A percentile compares a stretch with the other conserved stretches of the same genome.
Conservation (phyloP, 306 rosid species). For the Quercus cerris region DNA sequence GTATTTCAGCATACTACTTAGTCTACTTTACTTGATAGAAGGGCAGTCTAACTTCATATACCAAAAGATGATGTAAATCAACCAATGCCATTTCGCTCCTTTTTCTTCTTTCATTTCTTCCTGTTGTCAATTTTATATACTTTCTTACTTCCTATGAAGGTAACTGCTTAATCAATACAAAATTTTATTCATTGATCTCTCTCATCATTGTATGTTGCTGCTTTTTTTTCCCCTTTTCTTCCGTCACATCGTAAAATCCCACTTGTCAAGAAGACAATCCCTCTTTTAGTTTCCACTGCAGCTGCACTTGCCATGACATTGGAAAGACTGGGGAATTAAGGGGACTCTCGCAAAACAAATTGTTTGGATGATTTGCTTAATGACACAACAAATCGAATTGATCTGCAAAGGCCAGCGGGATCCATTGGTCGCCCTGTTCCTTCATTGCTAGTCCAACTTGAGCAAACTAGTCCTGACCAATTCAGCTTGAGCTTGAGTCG, state of each 20-base stretch:
- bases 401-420: background rate
- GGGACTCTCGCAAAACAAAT: background rate
- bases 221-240: background rate
- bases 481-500: background rate
- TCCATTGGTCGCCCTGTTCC: background rate
- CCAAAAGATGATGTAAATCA: background rate
- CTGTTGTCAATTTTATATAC: background rate
- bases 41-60: background rate
- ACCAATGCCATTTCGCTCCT: background rate
- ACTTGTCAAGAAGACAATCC: background rate
- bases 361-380: background rate
- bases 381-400: background rate
- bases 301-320: background rate
- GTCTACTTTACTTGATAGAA: background rate
- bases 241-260: background rate
- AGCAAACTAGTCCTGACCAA: too few relatives aligned
- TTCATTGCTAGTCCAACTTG: background rate
- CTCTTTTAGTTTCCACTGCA: background rate
- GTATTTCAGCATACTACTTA: background rate
- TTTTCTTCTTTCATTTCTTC: too few relatives aligned
- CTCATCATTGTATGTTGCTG: background rate
- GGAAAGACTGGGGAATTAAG: background rate
- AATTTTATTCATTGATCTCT: background rate
- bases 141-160: background rate
- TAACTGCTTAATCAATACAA: background rate